These are phyloP conservation scores for Theileria annulata DNA, from an alignment of 169 alveolate species.

Conservation along the genomic window DNA sequence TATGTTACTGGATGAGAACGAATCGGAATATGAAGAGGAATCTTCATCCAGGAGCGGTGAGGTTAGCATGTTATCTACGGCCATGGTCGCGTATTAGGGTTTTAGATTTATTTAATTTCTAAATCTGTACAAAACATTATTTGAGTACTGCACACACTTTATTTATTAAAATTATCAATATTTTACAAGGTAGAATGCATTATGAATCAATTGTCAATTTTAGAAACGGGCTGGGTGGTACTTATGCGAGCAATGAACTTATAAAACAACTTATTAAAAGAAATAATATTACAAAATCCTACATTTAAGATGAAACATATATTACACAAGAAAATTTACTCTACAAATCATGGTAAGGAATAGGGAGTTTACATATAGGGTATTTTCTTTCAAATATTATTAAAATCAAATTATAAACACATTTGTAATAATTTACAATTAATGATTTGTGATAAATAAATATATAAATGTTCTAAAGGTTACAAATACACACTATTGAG, in stretches of 20 bases:
- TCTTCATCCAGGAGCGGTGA: conserved; percentile 6
- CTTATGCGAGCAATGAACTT: not conserved
- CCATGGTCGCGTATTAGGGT: not conserved
- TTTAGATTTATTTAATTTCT: not conserved
- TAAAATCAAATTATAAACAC: not conserved
- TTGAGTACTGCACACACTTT: not conserved
- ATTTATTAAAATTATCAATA: too few species aligned
- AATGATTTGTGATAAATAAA: too few species aligned
- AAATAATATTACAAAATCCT: not conserved
- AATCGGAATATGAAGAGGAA: not conserved
- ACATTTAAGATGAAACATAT: not conserved
- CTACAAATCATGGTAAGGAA: conserved; percentile 1
- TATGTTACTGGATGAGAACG: not conserved
- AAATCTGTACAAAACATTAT: not conserved
- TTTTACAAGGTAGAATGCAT: not conserved
- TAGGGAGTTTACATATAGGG: not conserved
- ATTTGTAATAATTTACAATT: not conserved
- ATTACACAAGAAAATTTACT: not conserved
- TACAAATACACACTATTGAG: not conserved
- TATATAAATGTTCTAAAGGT: not conserved
- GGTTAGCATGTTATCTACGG: not conserved
- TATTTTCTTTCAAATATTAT: not conserved
- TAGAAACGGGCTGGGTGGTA: not conserved
- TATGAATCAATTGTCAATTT: not conserved
- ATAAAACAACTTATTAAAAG: not conserved